These are phyloP conservation scores for Teunomyces kruisii DNA, from an alignment of 805 yeast genomes.

Conservation along the genomic window DNA sequence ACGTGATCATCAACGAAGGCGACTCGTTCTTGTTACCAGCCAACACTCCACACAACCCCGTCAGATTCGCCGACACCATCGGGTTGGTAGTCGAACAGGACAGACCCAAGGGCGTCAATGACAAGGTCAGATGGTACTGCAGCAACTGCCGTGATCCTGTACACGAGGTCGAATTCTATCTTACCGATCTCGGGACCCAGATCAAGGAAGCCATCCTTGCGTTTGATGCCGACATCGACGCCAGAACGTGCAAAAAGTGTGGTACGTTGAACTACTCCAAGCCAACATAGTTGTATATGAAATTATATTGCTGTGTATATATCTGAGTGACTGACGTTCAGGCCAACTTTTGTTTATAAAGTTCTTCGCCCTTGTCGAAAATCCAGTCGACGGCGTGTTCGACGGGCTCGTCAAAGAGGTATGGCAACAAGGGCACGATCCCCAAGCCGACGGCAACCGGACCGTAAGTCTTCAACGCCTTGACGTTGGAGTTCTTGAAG, in stretches of 20 bases:
- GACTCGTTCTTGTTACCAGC: constrained; percentile 86
- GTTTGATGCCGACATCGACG: constrained; percentile 61
- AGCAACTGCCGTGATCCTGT: constrained; percentile 62
- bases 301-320: not conserved
- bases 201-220: constrained; percentile 76
- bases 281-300: constrained; percentile 39
- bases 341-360: constrained; percentile 14
- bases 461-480: constrained; percentile 57
- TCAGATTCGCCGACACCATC: constrained; percentile 78
- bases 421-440: constrained; percentile 75
- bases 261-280: constrained; percentile 70
- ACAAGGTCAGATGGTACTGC: constrained; percentile 88
- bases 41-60: constrained; percentile 87
- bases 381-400: constrained; percentile 64
- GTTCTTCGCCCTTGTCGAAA: constrained; percentile 52
- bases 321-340: not conserved
- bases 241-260: constrained; percentile 73
- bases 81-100: constrained; percentile 94
- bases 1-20: constrained; percentile 76
- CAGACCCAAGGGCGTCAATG: constrained; percentile 69
- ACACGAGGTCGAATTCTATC: constrained; percentile 69
- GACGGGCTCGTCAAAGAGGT: constrained; percentile 79
- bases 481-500: constrained; percentile 52
- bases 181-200: constrained; percentile 84
- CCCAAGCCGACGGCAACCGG: constrained; percentile 80